These are phyloP conservation scores for Exophiala spinifera DNA, from an alignment of 2,329 filamentous ascomycete species.

Conservation along the genomic window DNA sequence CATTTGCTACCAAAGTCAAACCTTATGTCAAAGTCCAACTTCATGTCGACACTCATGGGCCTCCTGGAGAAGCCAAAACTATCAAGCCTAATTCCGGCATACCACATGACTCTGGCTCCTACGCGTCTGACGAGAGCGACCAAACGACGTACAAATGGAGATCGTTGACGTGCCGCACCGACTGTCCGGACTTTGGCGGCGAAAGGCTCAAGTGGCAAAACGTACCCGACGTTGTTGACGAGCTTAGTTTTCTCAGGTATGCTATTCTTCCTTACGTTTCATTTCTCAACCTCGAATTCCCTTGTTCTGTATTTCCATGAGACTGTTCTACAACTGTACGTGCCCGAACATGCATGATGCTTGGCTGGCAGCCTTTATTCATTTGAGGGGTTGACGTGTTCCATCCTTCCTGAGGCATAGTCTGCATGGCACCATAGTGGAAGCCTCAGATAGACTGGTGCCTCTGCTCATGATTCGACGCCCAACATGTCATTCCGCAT, in stretches of 20 bases:
- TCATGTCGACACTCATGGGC: conserved; percentile 66
- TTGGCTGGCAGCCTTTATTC: too few species aligned
- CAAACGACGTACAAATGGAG: conserved; percentile 53
- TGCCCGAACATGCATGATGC: not conserved
- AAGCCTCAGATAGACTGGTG: too few species aligned
- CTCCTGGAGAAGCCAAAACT: conserved; percentile 41
- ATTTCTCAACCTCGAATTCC: not conserved
- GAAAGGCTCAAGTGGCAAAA: conserved; percentile 58
- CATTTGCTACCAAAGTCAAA: conserved; percentile 53
- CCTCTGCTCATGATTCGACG: too few species aligned
- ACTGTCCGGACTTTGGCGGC: conserved; percentile 64
- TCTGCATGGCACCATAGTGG: too few species aligned
- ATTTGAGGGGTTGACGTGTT: too few species aligned
- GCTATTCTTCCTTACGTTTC: conserved; percentile 1
- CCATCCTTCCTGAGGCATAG: too few species aligned
- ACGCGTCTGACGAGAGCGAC: conserved; percentile 45
- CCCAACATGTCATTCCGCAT: too few species aligned
- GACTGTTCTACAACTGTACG: not conserved
- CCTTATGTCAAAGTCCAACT: conserved; percentile 77
- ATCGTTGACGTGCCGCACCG: conserved; percentile 55
- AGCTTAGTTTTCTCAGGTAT: conserved; percentile 71
- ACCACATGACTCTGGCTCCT: conserved; percentile 37
- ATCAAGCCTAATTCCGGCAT: conserved; percentile 50
- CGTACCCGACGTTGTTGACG: conserved; percentile 58
- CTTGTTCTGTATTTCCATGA: not conserved